Base-by-base conservation (phyloP, 2,329 filamentous ascomycete species). In the Aspergillus pseudoviridinutans region DNA sequence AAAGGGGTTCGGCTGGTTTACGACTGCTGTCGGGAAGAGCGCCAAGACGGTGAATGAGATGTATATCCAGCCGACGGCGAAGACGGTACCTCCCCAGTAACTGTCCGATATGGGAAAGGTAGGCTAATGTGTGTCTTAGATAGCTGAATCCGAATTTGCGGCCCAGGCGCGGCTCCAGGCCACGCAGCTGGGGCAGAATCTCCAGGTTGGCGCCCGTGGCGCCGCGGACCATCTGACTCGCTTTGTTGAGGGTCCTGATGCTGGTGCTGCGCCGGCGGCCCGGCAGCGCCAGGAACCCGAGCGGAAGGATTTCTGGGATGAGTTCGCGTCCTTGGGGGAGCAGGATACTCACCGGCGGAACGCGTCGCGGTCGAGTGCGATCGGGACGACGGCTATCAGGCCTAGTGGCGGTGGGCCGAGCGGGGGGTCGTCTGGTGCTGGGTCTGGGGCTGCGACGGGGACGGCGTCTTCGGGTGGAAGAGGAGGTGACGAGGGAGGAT, bases 1-100 rank as follows among this genome's bases (percentile, higher is more conserved):
- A 28, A 97, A 96, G 76, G 90, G 93, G 0, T 95, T 97, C 68
- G 93, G 93, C 8, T 97, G 94, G 92, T 91, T 97, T 69, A 85
- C 91, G 20, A 89, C 86, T 35, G 92, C 91, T 12, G 91, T 97
- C 46, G 87, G 87, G 27, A 96, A 94, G 81, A 90, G 90, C 63
- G 94, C 92, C 41, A 95, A 96, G 80, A 90, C 86, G 17, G 88
- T 97, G 25, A 96, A 97, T 72, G 89, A 94, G 64, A 86, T 88
- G 35, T 97, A 91, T 77, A 91, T 99, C 54, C 92, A 96, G 76
- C 94, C 94, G 9, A 94, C 92, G 28, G 91, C 94, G 60, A 89
- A 91, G 70, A 90, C 92, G 84, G 89, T 92, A 80, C 60, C 3
- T 53, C 25, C 35, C 32, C 10, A 10, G 1, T 32, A 29, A 25